Evolutionary conservation across 495 filamentous ascomycete genomes (phyloP).

Genomic region (Viridothelium virens): DNA sequence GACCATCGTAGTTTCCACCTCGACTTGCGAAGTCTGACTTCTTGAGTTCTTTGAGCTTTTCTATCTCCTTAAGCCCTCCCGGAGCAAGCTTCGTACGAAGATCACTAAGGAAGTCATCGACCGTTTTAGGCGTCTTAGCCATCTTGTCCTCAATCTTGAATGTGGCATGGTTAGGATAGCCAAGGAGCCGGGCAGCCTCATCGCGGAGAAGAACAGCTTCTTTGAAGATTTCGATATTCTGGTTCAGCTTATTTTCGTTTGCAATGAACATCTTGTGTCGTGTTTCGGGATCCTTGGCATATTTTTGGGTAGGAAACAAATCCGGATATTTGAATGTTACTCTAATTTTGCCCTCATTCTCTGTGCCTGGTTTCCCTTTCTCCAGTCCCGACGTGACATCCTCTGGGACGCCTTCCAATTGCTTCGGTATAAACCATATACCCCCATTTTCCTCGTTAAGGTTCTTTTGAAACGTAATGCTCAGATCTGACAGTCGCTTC

Average conservation of each 20-base stretch:
- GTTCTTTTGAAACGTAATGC: constrained; percentile 61
- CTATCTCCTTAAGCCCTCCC: constrained; percentile 70
- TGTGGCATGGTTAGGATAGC: constrained; percentile 86
- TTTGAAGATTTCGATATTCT: constrained; percentile 77
- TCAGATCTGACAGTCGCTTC: constrained; percentile 57
- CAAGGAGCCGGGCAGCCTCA: constrained; percentile 82
- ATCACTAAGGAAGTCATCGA: constrained; percentile 76
- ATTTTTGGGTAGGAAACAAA: constrained; percentile 58
- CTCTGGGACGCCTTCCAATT: constrained; percentile 57
- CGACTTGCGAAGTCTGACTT: constrained; percentile 60
- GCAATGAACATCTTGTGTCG: constrained; percentile 50
- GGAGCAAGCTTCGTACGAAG: constrained; percentile 64
- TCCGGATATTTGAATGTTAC: constrained; percentile 67
- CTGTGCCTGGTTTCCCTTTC: constrained; percentile 33
- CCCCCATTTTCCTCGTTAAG: constrained; percentile 63
- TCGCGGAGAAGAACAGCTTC: constrained; percentile 84
- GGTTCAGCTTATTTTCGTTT: constrained; percentile 76
- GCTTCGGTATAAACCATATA: constrained; percentile 54
- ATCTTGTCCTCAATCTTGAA: constrained; percentile 95
- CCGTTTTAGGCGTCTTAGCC: constrained; percentile 85
- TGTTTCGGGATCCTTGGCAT: constrained; percentile 49
- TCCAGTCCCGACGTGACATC: constrained; percentile 47
- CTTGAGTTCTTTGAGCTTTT: constrained; percentile 68
- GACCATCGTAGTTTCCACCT: constrained; percentile 52
- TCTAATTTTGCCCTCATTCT: constrained; percentile 54